phyloP scores from a whole-genome alignment of 129 eudicot genomes.

The Logfia minima region DNA sequence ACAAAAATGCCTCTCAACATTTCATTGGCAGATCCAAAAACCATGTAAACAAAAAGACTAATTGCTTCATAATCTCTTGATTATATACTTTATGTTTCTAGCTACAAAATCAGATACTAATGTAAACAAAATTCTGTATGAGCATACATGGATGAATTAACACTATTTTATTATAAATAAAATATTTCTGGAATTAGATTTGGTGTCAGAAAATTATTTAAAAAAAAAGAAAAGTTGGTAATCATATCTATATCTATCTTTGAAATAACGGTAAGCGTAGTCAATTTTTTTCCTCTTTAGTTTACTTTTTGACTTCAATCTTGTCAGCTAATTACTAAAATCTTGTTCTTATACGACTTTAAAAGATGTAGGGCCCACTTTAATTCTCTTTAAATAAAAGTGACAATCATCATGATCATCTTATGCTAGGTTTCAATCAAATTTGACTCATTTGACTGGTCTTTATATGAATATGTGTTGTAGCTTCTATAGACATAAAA shows the following conservation, averaged over 20 bases:
- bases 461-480: neutral
- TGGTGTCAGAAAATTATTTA: constrained; percentile 30
- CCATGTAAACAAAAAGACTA: constrained; percentile 1
- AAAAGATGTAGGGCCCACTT: constrained; percentile 68
- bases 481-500: too few relatives aligned
- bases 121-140: neutral
- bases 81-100: neutral
- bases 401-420: constrained; percentile 33
- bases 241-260: constrained; percentile 33
- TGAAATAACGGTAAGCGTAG: constrained; percentile 33
- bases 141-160: neutral
- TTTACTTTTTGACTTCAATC: constrained; percentile 51
- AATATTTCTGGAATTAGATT: constrained; percentile 16
- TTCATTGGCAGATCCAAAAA: constrained; percentile 2
- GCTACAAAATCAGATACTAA: neutral
- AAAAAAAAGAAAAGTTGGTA: constrained; percentile 42
- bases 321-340: constrained; percentile 35
- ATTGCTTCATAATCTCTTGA: neutral
- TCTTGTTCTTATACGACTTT: constrained; percentile 41
- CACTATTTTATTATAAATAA: neutral
- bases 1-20: neutral
- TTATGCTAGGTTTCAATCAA: constrained; percentile 9
- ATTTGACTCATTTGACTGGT: constrained; percentile 44
- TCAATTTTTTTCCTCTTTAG: constrained; percentile 42
- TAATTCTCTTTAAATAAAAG: constrained; percentile 28